Conservation (phyloP, 2,329 filamentous ascomycete genomes). For the Botrytis fabae region DNA sequence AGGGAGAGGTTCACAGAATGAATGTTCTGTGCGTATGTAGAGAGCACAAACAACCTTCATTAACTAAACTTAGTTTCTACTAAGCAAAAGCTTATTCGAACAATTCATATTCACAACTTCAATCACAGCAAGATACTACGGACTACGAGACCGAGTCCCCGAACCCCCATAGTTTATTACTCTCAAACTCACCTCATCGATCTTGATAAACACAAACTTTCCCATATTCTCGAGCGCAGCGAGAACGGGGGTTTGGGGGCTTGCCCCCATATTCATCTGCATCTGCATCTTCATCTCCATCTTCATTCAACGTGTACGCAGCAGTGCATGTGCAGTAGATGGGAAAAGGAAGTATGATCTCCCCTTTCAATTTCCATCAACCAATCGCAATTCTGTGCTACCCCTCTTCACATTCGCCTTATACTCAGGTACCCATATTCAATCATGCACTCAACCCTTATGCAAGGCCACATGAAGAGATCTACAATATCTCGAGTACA, state of each 20-base stretch:
- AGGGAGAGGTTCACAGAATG: too few relatives aligned
- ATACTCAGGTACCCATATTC: not conserved
- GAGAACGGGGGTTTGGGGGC: not conserved
- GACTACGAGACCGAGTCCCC: not conserved
- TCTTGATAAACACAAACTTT: not conserved
- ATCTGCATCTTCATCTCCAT: not conserved
- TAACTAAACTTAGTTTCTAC: too few relatives aligned
- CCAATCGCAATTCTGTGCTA: conserved; percentile 1
- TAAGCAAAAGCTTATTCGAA: not conserved
- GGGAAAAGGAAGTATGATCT: not conserved
- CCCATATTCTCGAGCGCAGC: not conserved
- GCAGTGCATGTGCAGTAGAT: not conserved
- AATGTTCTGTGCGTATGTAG: too few relatives aligned
- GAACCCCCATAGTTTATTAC: not conserved
- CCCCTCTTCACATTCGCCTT: not conserved
- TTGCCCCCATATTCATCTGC: not conserved
- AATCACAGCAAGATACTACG: too few relatives aligned
- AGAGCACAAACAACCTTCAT: too few relatives aligned
- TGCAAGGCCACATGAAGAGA: not conserved
- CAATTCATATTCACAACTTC: not conserved
- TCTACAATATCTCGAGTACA: not conserved
- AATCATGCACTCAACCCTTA: not conserved
- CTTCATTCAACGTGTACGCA: not conserved
- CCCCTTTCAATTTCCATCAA: not conserved
- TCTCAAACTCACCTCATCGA: not conserved